A percentile compares a stretch with the other conserved stretches of the same genome.
phyloP scores from a whole-genome alignment of 805 yeast genomes.

The Barnettozyma botsteinii region DNA sequence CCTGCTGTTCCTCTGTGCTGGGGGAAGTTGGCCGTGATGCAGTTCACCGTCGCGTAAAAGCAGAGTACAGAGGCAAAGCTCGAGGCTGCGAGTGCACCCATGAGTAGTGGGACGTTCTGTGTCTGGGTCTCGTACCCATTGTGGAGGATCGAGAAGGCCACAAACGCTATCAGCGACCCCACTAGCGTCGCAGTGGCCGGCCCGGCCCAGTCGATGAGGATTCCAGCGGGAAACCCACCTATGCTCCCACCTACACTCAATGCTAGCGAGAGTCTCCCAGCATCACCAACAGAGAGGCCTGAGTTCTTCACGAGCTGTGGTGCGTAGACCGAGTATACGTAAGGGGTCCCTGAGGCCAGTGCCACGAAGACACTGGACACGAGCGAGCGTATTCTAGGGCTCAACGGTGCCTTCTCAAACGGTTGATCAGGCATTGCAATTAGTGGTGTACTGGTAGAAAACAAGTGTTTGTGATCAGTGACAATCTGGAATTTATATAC shows the following conservation, averaged over 20 bases:
- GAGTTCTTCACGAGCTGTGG: constrained; percentile 61
- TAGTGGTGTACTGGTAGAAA: too few species aligned
- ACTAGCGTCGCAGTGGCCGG: constrained; percentile 46
- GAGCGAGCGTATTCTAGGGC: constrained; percentile 14
- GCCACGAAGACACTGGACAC: constrained; percentile 38
- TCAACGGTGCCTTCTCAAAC: constrained; percentile 8
- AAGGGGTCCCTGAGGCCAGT: constrained; percentile 70
- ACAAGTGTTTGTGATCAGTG: too few species aligned
- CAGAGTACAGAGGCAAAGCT: constrained; percentile 64
- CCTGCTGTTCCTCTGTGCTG: constrained; percentile 45
- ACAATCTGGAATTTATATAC: too few species aligned
- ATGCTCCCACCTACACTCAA: constrained; percentile 59
- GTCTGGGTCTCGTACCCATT: constrained; percentile 37
- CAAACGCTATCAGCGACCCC: constrained; percentile 50
- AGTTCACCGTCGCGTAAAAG: constrained; percentile 50
- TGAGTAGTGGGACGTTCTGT: constrained; percentile 36
- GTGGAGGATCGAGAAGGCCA: constrained; percentile 49
- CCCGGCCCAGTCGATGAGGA: constrained; percentile 56
- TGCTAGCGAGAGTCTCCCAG: constrained; percentile 60
- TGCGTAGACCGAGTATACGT: constrained; percentile 67
- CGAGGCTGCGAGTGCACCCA: constrained; percentile 44
- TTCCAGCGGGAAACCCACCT: constrained; percentile 69
- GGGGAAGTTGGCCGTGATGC: constrained; percentile 56
- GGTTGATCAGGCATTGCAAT: background rate
- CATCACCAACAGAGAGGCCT: constrained; percentile 50